phyloP scores from a whole-genome alignment of 495 filamentous ascomycete genomes.

The Tuber umbilicatum region DNA sequence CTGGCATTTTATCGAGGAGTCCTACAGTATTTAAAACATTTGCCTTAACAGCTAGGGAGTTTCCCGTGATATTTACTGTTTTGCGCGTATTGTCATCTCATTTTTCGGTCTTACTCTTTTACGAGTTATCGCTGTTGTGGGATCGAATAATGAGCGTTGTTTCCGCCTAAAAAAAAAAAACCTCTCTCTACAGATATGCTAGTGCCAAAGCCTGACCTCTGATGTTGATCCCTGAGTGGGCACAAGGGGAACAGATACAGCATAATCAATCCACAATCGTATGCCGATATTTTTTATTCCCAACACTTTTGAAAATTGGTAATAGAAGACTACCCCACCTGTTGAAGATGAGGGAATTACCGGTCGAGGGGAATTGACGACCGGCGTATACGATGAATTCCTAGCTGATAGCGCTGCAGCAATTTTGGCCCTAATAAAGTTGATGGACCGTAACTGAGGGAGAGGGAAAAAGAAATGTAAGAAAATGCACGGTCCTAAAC shows the following conservation, averaged over 20 bases:
- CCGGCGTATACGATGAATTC: neutral
- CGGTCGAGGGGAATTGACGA: neutral
- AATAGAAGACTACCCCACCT: neutral
- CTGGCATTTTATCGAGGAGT: neutral
- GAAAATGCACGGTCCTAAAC: neutral
- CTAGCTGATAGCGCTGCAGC: neutral
- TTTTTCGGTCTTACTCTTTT: neutral
- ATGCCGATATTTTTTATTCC: neutral
- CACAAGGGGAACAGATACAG: neutral
- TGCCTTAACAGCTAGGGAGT: neutral
- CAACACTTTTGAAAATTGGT: neutral
- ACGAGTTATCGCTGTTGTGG: neutral
- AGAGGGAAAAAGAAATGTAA: neutral
- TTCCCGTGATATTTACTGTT: neutral
- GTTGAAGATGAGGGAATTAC: neutral
- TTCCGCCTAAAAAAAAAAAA: neutral
- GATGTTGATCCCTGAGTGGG: neutral
- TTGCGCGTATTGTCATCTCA: neutral
- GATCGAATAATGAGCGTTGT: neutral
- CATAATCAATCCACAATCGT: neutral
- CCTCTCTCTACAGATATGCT: neutral
- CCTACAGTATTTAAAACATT: neutral
- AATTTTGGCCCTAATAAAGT: neutral
- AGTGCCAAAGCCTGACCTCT: neutral
- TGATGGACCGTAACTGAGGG: neutral